Evolutionary conservation across 805 yeast species (phyloP).

Genomic region (Saturnispora gosingensis): DNA sequence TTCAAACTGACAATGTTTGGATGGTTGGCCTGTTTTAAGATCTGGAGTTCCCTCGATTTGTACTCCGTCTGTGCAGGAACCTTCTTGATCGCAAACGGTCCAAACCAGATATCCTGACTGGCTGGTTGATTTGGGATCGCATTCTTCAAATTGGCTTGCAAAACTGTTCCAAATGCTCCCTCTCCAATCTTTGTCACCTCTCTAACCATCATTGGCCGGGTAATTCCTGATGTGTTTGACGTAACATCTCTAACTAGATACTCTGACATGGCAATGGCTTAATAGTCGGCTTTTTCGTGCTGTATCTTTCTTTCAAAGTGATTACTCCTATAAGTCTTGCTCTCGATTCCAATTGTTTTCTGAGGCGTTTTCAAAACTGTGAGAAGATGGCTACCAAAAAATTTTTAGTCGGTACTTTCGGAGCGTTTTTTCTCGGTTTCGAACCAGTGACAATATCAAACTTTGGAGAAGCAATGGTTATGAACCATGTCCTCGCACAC

Average conservation of each 20-base stretch:
- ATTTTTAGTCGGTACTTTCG: background rate
- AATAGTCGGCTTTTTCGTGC: background rate
- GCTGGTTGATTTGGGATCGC: conserved; percentile 14
- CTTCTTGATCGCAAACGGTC: conserved; percentile 77
- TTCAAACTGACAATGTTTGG: conserved; percentile 69
- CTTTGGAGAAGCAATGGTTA: background rate
- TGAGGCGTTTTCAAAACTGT: background rate
- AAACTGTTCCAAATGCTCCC: conserved; percentile 82
- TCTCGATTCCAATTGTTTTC: background rate
- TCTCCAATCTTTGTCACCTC: conserved; percentile 73
- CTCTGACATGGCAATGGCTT: conserved; percentile 16
- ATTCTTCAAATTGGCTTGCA: conserved; percentile 49
- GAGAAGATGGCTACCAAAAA: background rate
- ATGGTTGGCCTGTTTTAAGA: conserved; percentile 64
- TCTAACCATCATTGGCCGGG: conserved; percentile 55
- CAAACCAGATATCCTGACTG: conserved; percentile 40
- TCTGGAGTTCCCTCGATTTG: conserved; percentile 72
- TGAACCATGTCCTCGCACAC: background rate
- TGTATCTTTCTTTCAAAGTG: background rate
- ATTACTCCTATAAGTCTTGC: background rate
- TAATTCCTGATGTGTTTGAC: conserved; percentile 43
- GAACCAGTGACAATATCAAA: background rate
- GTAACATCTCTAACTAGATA: conserved; percentile 53
- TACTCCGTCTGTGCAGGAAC: conserved; percentile 86
- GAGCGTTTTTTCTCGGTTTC: background rate